Evolutionary conservation across 345 rosid species (phyloP).

Genomic region (Eucalyptus marginata): DNA sequence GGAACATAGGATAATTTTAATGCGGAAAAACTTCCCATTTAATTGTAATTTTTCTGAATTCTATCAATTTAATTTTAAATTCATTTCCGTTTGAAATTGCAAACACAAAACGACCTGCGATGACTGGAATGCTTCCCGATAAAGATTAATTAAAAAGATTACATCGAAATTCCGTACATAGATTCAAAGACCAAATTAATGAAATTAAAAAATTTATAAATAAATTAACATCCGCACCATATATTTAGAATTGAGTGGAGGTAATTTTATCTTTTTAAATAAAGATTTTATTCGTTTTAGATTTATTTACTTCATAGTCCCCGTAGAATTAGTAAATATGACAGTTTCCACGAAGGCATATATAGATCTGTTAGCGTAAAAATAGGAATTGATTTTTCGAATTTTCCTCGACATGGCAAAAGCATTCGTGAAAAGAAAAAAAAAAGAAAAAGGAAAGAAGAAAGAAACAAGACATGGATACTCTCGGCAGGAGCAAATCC

Average conservation of each 20-base stretch:
- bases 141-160: no score
- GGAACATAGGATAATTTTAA: background rate
- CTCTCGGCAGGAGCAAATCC: background rate
- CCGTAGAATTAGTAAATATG: background rate
- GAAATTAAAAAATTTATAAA: accelerated
- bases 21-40: no score
- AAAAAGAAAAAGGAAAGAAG: no score
- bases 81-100: no score
- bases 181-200: accelerated
- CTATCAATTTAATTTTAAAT: no score
- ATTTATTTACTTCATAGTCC: background rate
- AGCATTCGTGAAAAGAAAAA: background rate
- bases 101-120: no score
- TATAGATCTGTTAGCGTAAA: background rate
- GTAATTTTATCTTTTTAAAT: no score
- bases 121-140: accelerated
- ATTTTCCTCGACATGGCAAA: background rate
- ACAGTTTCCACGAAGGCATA: background rate
- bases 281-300: no score
- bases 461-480: background rate
- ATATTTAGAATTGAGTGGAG: accelerated
- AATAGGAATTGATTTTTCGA: background rate
- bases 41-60: accelerated
- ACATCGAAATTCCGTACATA: accelerated
- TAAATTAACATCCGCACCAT: accelerated